A percentile compares a stretch with the other conserved stretches of the same genome.
These are phyloP conservation scores for Phlyctochytrium planicorne DNA, from an alignment of 192 early-diverging fungal species.

Conservation along the genomic window DNA sequence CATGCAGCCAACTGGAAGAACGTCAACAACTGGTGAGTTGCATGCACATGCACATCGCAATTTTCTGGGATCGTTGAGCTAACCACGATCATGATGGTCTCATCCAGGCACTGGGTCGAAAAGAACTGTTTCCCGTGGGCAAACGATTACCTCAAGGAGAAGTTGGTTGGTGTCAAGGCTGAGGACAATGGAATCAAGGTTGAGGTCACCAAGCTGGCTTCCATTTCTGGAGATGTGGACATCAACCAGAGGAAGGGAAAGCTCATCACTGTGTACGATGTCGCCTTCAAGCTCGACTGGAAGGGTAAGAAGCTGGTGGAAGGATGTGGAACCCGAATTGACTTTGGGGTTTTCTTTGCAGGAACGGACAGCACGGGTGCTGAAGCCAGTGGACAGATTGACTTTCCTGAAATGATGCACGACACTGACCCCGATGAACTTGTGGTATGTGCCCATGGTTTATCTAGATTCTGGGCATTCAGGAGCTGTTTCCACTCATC, in stretches of 20 bases:
- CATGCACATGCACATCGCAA: neutral
- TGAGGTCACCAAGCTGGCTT: slow-evolving; percentile 57
- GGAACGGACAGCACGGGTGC: slow-evolving; percentile 48
- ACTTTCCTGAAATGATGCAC: slow-evolving; percentile 88
- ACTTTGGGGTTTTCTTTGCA: slow-evolving; percentile 11
- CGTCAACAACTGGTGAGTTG: slow-evolving; percentile 45
- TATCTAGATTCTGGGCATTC: too few relatives aligned
- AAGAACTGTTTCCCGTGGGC: slow-evolving; percentile 95
- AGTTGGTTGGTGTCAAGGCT: slow-evolving; percentile 56
- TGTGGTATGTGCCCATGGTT: slow-evolving; percentile 52
- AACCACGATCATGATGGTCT: neutral
- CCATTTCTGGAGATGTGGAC: slow-evolving; percentile 83
- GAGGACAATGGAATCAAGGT: slow-evolving; percentile 59
- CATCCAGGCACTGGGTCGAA: slow-evolving; percentile 73
- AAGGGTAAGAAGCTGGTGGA: slow-evolving; percentile 32
- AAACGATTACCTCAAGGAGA: slow-evolving; percentile 72
- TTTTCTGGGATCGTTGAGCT: neutral
- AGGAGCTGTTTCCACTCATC: too few relatives aligned
- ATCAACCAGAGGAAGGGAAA: slow-evolving; percentile 96
- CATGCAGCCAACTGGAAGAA: slow-evolving; percentile 56
- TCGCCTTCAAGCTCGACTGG: slow-evolving; percentile 78
- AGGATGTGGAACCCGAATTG: neutral
- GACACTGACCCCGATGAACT: slow-evolving; percentile 82
- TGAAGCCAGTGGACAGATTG: slow-evolving; percentile 69
- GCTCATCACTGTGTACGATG: slow-evolving; percentile 91